Evolutionary conservation across 306 rosid species (phyloP), one percentile per base, ranked within the genome.

Genomic region (Glycine tomentella): DNA sequence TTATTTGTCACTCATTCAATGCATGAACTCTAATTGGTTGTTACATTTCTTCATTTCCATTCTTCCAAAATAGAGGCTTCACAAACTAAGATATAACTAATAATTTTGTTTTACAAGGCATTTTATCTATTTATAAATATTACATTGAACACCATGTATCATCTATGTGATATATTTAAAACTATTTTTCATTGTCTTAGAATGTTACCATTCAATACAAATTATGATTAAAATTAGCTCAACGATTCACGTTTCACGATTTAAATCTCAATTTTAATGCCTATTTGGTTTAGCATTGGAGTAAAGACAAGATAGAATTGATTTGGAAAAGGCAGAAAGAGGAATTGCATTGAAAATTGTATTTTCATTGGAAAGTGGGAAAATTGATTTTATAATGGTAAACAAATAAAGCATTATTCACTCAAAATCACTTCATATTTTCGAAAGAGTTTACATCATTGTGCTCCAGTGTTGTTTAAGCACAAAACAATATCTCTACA

Each of bases 381-480:
- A 31, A 9, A 10, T 10, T 61, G 42, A 25, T 6, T 59, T 9
- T 59, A 25, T 4, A n/a, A 62, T 34, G 45, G 9, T 62, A 62
- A 62, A 3, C 45, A 33, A 62, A 62, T 33, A 62, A 7, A 8
- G 12, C 0, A 13, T 25, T 10, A 57, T 44, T 45, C 50, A 58
- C 25, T 61, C 73, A 2, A 67, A 55, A 44, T 67, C 76, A 56
- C 53, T 14, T 63, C 50, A 16, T 46, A 58, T 62, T 69, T 76
- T 59, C 59, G 15, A n/a, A 12, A 38, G 44, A 38, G 44, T 38
- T 38, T 38, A 55, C n/a, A 76, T 70, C 67, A 62, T 51, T 7
- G 48, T 9, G 51, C 11, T 57, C 55, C 12, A 14, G 9, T 58
- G 31, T 57, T 68, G 73, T 8, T 62, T 20, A 40, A 42, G 45